phyloP scores from a whole-genome alignment of 2,329 filamentous ascomycete genomes.

The Aspergillus latus region DNA sequence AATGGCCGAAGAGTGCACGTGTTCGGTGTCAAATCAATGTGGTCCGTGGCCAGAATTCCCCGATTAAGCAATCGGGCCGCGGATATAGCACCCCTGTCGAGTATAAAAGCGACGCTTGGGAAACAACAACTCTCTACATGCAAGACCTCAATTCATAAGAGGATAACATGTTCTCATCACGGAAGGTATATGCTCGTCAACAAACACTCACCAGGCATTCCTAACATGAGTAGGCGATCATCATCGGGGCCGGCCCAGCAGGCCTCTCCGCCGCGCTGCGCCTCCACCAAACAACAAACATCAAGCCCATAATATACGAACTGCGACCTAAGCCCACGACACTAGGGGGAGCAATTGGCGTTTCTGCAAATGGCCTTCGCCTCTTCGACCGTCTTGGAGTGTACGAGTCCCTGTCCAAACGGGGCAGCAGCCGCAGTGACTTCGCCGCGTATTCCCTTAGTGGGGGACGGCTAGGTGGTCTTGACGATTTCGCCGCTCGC shows the following conservation, averaged over 20 bases:
- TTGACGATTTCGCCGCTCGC: background rate
- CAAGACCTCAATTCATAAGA: no score
- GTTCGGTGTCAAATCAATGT: no score
- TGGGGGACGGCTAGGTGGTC: background rate
- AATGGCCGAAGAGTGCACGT: no score
- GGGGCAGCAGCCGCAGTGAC: background rate
- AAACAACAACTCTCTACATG: no score
- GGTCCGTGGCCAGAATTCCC: no score
- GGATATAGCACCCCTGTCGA: no score
- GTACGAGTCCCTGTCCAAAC: slow-evolving; percentile 12
- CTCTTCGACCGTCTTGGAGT: slow-evolving; percentile 29
- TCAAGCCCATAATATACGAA: slow-evolving; percentile 29
- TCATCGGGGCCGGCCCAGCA: slow-evolving; percentile 25
- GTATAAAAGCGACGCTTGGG: no score
- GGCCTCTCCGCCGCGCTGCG: slow-evolving; percentile 24
- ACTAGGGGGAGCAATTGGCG: slow-evolving; percentile 32
- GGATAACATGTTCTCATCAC: no score
- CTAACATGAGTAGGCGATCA: slow-evolving; percentile 15
- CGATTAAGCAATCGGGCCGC: no score
- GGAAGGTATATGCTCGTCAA: no score
- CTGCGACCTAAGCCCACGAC: slow-evolving; percentile 30
- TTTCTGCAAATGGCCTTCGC: slow-evolving; percentile 33
- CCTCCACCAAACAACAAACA: slow-evolving; percentile 18
- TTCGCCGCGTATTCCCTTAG: background rate
- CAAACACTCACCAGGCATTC: background rate